Conservation (phyloP, 495 filamentous ascomycete species). For the Trichoderma reesei region DNA sequence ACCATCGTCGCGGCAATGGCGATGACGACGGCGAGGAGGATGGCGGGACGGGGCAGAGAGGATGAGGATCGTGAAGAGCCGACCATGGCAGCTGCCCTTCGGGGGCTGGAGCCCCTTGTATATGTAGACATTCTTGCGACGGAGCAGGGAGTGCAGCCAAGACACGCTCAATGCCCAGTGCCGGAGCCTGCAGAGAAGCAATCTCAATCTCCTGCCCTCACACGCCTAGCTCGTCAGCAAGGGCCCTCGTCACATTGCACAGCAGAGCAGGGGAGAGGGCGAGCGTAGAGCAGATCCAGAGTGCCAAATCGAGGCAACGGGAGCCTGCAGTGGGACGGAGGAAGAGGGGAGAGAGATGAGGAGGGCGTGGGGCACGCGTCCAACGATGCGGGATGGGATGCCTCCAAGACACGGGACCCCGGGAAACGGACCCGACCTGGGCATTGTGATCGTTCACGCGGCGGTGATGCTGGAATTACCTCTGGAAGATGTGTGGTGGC, state of each 20-base stretch:
- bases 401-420: constrained; percentile 4
- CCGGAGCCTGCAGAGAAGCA: neutral
- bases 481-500: too few relatives aligned
- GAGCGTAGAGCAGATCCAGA: neutral
- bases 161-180: neutral
- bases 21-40: neutral
- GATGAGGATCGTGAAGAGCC: constrained; percentile 7
- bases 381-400: neutral
- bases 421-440: neutral
- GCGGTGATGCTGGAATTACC: neutral
- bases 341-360: neutral
- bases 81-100: neutral
- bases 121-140: neutral
- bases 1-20: neutral
- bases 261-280: too few relatives aligned
- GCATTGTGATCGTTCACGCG: neutral
- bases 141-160: neutral
- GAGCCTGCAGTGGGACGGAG: neutral
- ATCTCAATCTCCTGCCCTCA: neutral
- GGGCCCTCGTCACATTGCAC: neutral
- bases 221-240: neutral
- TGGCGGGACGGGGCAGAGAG: neutral
- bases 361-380: neutral
- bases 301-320: neutral
- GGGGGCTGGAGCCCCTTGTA: neutral